These are phyloP conservation scores for Crithidia acanthocephali DNA, from an alignment of 208 protist species.

Conservation along the genomic window DNA sequence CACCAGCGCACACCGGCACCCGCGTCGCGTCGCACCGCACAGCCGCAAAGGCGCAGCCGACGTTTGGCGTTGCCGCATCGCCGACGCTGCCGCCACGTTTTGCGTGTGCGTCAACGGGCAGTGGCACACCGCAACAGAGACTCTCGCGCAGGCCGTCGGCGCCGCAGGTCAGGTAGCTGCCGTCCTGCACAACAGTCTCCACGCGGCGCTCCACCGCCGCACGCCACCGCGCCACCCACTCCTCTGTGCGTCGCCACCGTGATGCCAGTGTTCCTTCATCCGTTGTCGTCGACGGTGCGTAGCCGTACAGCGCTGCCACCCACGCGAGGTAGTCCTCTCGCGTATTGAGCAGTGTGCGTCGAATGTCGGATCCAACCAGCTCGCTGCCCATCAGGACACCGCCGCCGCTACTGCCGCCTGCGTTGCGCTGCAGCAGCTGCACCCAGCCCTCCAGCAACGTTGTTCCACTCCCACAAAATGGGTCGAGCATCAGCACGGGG, in stretches of 20 bases:
- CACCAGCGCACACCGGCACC: slow-evolving; percentile 38
- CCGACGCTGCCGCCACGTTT: neutral
- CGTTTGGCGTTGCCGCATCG: neutral
- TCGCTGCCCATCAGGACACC: slow-evolving; percentile 33
- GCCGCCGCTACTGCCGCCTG: neutral
- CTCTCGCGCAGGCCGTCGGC: neutral
- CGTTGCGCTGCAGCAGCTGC: neutral
- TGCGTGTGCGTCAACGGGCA: neutral
- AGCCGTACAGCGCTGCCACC: slow-evolving; percentile 1
- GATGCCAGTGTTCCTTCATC: neutral
- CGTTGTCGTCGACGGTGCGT: too few relatives aligned
- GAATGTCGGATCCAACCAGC: neutral
- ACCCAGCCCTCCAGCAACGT: slow-evolving; percentile 38
- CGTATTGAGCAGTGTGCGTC: slow-evolving; percentile 3
- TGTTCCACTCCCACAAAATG: slow-evolving; percentile 44
- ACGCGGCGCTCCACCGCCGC: neutral
- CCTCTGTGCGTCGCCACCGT: neutral
- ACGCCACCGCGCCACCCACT: neutral
- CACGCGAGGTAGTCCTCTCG: neutral
- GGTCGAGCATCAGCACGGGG: slow-evolving; percentile 35
- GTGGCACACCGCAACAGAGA: neutral
- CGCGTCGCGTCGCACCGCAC: slow-evolving; percentile 45
- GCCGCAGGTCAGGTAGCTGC: slow-evolving; percentile 11
- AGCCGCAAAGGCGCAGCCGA: neutral
- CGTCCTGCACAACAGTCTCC: neutral